phyloP scores from a whole-genome alignment of 1,139 yeast species.

The Hansenula sp. region DNA sequence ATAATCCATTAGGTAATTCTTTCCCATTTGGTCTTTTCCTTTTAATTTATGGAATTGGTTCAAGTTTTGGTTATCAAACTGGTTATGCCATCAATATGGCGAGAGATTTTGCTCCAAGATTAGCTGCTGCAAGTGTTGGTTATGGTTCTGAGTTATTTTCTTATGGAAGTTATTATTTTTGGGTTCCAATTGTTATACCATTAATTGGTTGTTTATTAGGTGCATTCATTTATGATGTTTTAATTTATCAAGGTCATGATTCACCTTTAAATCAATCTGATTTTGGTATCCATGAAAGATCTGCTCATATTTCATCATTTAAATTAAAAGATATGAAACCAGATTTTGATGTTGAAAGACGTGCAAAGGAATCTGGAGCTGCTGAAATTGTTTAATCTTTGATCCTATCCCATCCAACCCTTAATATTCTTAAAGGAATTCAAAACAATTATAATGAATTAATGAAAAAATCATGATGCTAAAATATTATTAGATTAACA shows the following conservation, averaged over 20 bases:
- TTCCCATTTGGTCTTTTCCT: constrained; percentile 41
- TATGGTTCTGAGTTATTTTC: constrained; percentile 37
- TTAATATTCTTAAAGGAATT: no score
- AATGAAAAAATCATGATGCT: no score
- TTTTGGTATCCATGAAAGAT: constrained; percentile 16
- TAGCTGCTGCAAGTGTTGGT: constrained; percentile 41
- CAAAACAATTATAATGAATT: no score
- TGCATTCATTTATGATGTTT: constrained; percentile 40
- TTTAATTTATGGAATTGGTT: constrained; percentile 38
- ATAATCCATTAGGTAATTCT: constrained; percentile 37
- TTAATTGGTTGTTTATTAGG: constrained; percentile 40
- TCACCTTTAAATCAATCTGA: constrained; percentile 42
- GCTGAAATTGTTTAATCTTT: background rate
- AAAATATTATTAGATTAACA: no score
- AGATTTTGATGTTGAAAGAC: constrained; percentile 13
- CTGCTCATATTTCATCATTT: constrained; percentile 13
- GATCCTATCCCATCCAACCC: no score
- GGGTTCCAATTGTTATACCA: constrained; percentile 48
- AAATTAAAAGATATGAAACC: constrained; percentile 18
- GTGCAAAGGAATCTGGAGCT: constrained; percentile 1
- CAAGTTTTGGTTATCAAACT: constrained; percentile 43
- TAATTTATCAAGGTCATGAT: constrained; percentile 44
- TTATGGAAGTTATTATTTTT: constrained; percentile 37
- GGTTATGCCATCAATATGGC: constrained; percentile 50
- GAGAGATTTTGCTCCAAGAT: constrained; percentile 48